These are phyloP conservation scores for Vicia villosa DNA, from an alignment of 306 rosid genomes.

Conservation along the genomic window DNA sequence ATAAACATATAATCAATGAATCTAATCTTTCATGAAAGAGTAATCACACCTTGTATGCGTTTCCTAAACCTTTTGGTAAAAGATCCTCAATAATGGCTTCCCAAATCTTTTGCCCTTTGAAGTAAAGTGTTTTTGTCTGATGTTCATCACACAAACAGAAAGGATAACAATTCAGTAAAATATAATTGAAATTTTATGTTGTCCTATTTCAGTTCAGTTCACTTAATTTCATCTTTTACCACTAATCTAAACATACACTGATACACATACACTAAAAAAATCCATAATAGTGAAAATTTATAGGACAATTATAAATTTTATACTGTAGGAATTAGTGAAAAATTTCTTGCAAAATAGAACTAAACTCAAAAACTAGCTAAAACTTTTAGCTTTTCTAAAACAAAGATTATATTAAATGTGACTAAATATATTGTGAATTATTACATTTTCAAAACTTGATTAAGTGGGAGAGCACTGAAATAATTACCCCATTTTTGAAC, in stretches of 20 bases:
- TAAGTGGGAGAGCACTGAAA: neutral
- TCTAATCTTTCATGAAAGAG: slow-evolving; percentile 3
- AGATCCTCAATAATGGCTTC: slow-evolving; percentile 90
- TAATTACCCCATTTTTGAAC: slow-evolving; percentile 70
- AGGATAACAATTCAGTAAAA: slow-evolving; percentile 18
- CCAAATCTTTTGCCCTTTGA: slow-evolving; percentile 96
- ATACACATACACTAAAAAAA: neutral
- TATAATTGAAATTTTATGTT: too few species aligned
- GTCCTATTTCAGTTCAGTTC: too few species aligned
- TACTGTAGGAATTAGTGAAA: too few species aligned
- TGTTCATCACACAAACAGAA: slow-evolving; percentile 42
- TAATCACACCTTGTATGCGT: slow-evolving; percentile 65
- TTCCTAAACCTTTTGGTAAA: slow-evolving; percentile 77
- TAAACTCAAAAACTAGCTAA: too few species aligned
- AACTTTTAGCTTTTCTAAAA: too few species aligned
- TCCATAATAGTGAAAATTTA: neutral
- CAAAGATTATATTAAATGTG: too few species aligned
- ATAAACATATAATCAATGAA: neutral
- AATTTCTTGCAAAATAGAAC: too few species aligned
- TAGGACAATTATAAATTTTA: neutral
- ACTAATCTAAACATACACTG: too few species aligned
- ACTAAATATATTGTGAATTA: neutral
- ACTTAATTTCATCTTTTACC: too few species aligned
- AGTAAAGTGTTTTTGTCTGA: slow-evolving; percentile 82
- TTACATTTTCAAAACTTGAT: neutral